These are phyloP conservation scores for Saitozyma sp. DNA, from an alignment of 768 basidiomycete species.

Conservation along the genomic window DNA sequence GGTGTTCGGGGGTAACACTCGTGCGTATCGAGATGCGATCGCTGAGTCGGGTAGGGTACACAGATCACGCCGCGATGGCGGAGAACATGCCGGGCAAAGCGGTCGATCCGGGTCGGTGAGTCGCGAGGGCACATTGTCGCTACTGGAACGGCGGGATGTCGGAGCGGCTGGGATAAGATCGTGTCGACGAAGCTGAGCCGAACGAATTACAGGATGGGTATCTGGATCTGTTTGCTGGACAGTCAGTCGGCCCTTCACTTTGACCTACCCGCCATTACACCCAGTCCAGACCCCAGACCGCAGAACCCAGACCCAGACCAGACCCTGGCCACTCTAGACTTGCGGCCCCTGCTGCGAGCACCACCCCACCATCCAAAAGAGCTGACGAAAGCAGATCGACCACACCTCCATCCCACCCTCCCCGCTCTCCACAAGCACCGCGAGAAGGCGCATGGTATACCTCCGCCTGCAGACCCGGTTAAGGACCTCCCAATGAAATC, in stretches of 20 bases:
- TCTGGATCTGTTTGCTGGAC: conserved; percentile 38
- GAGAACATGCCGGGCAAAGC: conserved; percentile 17
- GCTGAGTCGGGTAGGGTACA: too few relatives aligned
- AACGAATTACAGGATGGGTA: conserved; percentile 24
- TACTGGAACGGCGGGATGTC: background rate
- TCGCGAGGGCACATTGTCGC: background rate
- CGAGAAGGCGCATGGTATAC: conserved; percentile 21
- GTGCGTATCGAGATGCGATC: too few relatives aligned
- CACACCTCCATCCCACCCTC: conserved; percentile 38
- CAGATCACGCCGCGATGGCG: background rate
- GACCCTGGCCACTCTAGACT: too few relatives aligned
- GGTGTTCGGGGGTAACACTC: too few relatives aligned
- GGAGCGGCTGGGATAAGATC: background rate
- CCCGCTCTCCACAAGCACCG: conserved; percentile 38
- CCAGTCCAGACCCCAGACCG: too few relatives aligned
- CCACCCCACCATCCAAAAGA: background rate
- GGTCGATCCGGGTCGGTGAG: conserved; percentile 31
- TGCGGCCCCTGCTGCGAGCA: too few relatives aligned
- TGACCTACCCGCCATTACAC: background rate
- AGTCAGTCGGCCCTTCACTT: conserved; percentile 11
- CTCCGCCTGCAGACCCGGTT: conserved; percentile 23
- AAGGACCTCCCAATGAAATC: conserved; percentile 19
- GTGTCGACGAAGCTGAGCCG: background rate
- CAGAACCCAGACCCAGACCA: too few relatives aligned
- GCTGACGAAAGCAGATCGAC: conserved; percentile 17